These are phyloP conservation scores for Hypoxylon perforatum DNA, from an alignment of 495 filamentous ascomycete species.

Conservation along the genomic window DNA sequence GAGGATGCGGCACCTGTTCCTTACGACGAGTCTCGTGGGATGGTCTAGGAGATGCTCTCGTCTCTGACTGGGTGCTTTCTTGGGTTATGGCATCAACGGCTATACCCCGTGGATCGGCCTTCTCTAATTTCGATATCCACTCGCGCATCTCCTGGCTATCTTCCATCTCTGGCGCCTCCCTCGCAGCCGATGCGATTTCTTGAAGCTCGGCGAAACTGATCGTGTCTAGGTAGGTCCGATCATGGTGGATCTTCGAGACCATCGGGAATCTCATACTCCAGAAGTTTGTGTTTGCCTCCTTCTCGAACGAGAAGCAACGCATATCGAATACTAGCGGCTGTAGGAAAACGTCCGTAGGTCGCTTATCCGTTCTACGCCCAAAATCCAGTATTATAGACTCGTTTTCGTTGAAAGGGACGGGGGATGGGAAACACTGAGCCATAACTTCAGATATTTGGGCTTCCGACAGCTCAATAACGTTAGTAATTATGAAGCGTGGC, in stretches of 20 bases:
- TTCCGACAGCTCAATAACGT: slow-evolving; percentile 56
- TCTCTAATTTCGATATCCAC: slow-evolving; percentile 67
- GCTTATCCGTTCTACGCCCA: slow-evolving; percentile 33
- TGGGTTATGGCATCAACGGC: slow-evolving; percentile 47
- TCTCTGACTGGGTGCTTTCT: slow-evolving; percentile 30
- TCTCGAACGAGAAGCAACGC: slow-evolving; percentile 60
- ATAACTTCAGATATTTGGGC: slow-evolving; percentile 48
- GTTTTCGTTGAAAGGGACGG: slow-evolving; percentile 46
- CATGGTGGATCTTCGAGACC: slow-evolving; percentile 60
- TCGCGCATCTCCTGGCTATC: slow-evolving; percentile 62
- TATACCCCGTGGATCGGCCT: slow-evolving; percentile 52
- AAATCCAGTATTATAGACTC: slow-evolving; percentile 48
- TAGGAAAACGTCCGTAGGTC: slow-evolving; percentile 51
- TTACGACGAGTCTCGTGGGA: background rate
- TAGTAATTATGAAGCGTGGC: slow-evolving; percentile 73
- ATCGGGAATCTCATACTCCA: slow-evolving; percentile 60
- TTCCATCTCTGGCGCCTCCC: slow-evolving; percentile 44
- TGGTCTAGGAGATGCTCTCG: slow-evolving; percentile 1
- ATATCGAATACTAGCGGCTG: slow-evolving; percentile 58
- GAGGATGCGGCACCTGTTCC: background rate
- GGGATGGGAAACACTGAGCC: slow-evolving; percentile 48
- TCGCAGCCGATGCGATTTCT: slow-evolving; percentile 53
- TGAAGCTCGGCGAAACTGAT: slow-evolving; percentile 58
- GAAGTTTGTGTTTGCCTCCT: slow-evolving; percentile 54
- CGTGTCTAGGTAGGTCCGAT: slow-evolving; percentile 55